Conservation (phyloP, 2,329 filamentous ascomycete genomes). For the Lojkania enalia region DNA sequence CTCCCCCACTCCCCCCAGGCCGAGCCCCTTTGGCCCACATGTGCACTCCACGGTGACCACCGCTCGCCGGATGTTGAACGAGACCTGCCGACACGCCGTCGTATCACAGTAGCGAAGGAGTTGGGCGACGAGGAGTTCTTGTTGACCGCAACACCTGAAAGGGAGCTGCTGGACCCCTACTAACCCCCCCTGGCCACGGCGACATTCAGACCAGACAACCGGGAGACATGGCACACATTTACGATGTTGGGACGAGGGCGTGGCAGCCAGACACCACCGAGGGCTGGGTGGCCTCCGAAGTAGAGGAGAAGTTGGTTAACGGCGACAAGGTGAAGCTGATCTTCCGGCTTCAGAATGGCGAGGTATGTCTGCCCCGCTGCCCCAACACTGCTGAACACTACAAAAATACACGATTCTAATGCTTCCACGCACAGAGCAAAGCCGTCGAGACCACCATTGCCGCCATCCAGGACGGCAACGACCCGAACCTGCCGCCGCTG, state of each 20-base stretch:
- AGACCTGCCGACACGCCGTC: neutral
- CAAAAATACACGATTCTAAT: neutral
- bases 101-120: neutral
- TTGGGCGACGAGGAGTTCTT: neutral
- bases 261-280: conserved; percentile 97
- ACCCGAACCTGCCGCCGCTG: conserved; percentile 80
- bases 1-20: neutral
- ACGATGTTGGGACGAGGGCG: conserved; percentile 94
- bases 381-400: conserved; percentile 1
- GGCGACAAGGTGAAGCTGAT: conserved; percentile 85
- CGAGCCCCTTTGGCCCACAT: neutral
- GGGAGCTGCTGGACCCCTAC: conserved; percentile 31
- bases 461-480: conserved; percentile 75
- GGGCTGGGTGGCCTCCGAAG: conserved; percentile 96
- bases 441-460: conserved; percentile 75
- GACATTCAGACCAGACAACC: conserved; percentile 14
- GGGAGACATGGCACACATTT: conserved; percentile 79
- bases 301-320: conserved; percentile 79
- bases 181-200: conserved; percentile 15
- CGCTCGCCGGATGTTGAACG: neutral
- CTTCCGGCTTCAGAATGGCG: conserved; percentile 89
- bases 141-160: conserved; percentile 14
- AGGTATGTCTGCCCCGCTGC: conserved; percentile 59
- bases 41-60: neutral
- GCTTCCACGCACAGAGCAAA: conserved; percentile 63